Base-by-base conservation (phyloP, 768 basidiomycete genomes). In the Sporobolomyces pararoseus region DNA sequence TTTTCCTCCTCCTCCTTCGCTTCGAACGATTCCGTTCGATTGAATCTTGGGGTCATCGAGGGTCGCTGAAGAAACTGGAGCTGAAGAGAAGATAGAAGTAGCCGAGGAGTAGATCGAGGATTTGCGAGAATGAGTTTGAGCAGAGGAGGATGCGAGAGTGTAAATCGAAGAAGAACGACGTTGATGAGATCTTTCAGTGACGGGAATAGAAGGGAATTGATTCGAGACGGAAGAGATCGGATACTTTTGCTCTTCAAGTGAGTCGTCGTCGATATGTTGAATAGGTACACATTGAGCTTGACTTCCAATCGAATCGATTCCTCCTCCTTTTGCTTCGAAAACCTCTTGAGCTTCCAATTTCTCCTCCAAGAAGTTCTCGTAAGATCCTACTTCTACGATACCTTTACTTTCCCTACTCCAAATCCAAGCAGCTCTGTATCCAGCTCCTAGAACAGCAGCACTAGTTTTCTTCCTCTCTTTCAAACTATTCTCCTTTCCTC, bases 381-480 rank as follows among this genome's bases (percentile, higher is more conserved):
- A n/a, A n/a, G n/a, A n/a, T n/a, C n/a, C n/a, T n/a, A n/a, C n/a
- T n/a, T n/a, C n/a, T n/a, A n/a, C n/a, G n/a, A n/a, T n/a, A 67
- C 4, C 32, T 1, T 32, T 21, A 5, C 25, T 6, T 32, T 17
- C 67, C 27, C 34, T 37, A 44, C 3, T 37, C 25, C 19, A 55
- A 21, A 47, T 57, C 71, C 71, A 72, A 7, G 66, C 71, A 0
- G 71, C 71, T 32, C 68, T 72, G 66, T 72, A 72, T 29, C 32
- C 71, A 21, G 62, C 44, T 9, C 71, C 71, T 21, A 72, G 47
- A 27, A 55, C 65, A 2, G 44, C 44, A 12, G 50, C 57, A 21
- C 35, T 59, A 46, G 65, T 51, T 37, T 53, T 63, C 54, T 9
- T 13, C 25, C 51, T 35, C 25, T 51, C 50, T 10, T 10, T 29